These are phyloP conservation scores for Skeletonema marinoi DNA, from an alignment of 108 stramenopile species.

Conservation along the genomic window DNA sequence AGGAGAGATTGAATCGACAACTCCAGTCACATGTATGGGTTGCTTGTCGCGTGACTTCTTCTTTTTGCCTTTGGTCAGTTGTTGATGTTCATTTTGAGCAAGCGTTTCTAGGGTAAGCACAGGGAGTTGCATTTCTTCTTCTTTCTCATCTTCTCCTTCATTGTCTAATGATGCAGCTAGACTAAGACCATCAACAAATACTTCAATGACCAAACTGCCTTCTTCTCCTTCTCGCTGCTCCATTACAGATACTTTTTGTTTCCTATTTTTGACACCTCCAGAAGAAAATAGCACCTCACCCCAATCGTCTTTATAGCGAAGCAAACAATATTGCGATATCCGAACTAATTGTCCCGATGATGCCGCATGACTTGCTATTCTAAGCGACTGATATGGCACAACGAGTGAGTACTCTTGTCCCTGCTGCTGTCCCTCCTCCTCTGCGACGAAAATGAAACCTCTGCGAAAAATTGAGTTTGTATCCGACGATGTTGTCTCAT, in stretches of 20 bases:
- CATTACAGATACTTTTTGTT: background rate
- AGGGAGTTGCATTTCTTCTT: background rate
- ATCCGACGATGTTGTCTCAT: background rate
- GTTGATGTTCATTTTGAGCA: constrained; percentile 16
- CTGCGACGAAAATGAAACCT: constrained; percentile 21
- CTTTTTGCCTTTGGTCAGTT: constrained; percentile 10
- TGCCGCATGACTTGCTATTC: constrained; percentile 30
- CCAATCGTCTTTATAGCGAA: constrained; percentile 23
- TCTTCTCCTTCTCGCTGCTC: background rate
- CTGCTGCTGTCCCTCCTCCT: constrained; percentile 5
- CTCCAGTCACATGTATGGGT: constrained; percentile 38
- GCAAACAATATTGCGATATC: constrained; percentile 30
- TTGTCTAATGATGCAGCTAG: background rate
- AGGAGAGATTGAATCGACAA: constrained; percentile 79
- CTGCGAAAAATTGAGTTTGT: constrained; percentile 1
- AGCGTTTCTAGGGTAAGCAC: constrained; percentile 13
- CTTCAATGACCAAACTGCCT: constrained; percentile 21
- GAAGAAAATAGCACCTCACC: constrained; percentile 21
- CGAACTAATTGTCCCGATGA: constrained; percentile 9
- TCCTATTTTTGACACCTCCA: background rate
- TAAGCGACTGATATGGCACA: constrained; percentile 19
- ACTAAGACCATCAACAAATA: constrained; percentile 15
- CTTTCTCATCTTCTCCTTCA: background rate
- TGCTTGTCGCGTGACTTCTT: constrained; percentile 25
- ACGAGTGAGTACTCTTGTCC: constrained; percentile 19